Percentiles rank a stretch among this genome's conserved stretches.
phyloP scores from a whole-genome alignment of 805 yeast genomes.

The Candida easanensis region DNA sequence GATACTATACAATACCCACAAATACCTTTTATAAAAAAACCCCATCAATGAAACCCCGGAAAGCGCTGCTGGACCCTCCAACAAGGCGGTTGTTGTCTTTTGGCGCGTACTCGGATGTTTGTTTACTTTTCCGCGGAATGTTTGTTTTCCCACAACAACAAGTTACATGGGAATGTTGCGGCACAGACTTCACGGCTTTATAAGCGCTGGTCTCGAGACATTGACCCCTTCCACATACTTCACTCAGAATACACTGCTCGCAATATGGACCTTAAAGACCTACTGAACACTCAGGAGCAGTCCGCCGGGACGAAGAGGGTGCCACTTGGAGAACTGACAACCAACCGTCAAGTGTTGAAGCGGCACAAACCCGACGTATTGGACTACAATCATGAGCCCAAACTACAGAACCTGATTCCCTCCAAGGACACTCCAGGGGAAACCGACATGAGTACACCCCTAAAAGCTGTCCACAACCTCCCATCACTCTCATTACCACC shows the following conservation, averaged over 20 bases:
- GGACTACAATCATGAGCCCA: neutral
- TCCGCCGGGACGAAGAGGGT: slow-evolving; percentile 7
- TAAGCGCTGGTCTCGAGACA: too few species aligned
- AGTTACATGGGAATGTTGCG: too few species aligned
- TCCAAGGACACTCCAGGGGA: neutral
- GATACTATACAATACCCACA: neutral
- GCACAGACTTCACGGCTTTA: too few species aligned
- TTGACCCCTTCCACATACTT: neutral
- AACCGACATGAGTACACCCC: slow-evolving; percentile 8
- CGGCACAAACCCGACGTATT: slow-evolving; percentile 2
- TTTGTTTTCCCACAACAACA: too few species aligned
- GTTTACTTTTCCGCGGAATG: too few species aligned
- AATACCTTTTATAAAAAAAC: too few species aligned
- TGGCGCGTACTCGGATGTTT: too few species aligned
- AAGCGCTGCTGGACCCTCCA: too few species aligned
- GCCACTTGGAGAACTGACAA: slow-evolving; percentile 11
- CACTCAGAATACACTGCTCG: neutral
- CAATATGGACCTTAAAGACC: slow-evolving; percentile 14
- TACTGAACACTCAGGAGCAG: slow-evolving; percentile 14
- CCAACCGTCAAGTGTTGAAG: slow-evolving; percentile 6
- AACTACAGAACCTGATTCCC: too few species aligned
- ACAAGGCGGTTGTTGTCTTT: too few species aligned
- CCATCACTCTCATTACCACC: slow-evolving; percentile 12
- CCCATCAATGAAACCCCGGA: too few species aligned
- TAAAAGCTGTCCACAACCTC: neutral